Evolutionary conservation across 2,329 filamentous ascomycete genomes (phyloP).

Genomic region (Paraconiothyrium brasiliense): DNA sequence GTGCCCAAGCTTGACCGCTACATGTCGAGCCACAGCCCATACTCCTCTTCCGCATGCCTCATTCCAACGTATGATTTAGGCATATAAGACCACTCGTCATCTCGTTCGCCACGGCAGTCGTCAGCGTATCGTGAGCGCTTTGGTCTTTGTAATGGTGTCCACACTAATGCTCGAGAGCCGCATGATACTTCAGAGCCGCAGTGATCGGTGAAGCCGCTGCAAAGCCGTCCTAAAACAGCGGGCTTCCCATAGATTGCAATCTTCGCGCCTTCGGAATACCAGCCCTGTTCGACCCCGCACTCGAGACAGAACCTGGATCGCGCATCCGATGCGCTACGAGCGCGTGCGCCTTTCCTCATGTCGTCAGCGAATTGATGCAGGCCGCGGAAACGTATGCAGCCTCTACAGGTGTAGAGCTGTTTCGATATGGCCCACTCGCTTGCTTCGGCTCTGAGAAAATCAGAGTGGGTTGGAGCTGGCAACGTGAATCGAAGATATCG

Average conservation of each 20-base stretch:
- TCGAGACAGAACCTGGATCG: slow-evolving; percentile 35
- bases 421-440: slow-evolving; percentile 29
- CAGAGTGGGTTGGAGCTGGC: slow-evolving; percentile 27
- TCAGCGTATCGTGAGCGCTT: slow-evolving; percentile 7
- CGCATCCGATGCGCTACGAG: slow-evolving; percentile 34
- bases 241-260: slow-evolving; percentile 32
- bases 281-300: slow-evolving; percentile 34
- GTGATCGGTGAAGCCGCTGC: slow-evolving; percentile 32
- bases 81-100: slow-evolving; percentile 27
- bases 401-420: slow-evolving; percentile 35
- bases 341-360: slow-evolving; percentile 42
- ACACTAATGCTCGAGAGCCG: slow-evolving; percentile 22
- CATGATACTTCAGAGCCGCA: slow-evolving; percentile 24
- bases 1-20: slow-evolving; percentile 1
- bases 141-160: slow-evolving; percentile 14
- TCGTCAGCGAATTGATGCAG: slow-evolving; percentile 36
- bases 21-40: slow-evolving; percentile 27
- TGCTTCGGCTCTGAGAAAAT: slow-evolving; percentile 35
- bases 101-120: slow-evolving; percentile 6
- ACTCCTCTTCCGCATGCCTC: slow-evolving; percentile 28
- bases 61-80: slow-evolving; percentile 21
- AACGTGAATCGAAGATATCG: slow-evolving; percentile 33
- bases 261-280: slow-evolving; percentile 31
- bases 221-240: slow-evolving; percentile 30
- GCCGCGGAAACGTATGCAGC: slow-evolving; percentile 30